phyloP scores from a whole-genome alignment of 106 monocot species.

The Phalaenopsis equestris region DNA sequence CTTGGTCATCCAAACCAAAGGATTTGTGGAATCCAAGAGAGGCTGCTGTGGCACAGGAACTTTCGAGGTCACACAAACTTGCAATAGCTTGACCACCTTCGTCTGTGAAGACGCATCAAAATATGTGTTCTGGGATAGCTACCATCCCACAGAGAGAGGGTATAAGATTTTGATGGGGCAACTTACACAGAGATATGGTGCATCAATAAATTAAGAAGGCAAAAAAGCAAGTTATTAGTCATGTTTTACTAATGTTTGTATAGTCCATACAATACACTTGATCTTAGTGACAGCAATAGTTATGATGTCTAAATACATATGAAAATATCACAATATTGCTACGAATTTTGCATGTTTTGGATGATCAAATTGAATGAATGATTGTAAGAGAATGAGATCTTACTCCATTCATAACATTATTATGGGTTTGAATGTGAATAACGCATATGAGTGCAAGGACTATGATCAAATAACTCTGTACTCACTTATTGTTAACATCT shows the following conservation, averaged over 20 bases:
- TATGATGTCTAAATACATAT: not conserved
- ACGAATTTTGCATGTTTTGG: too few relatives aligned
- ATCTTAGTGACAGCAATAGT: not conserved
- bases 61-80: slow-evolving; percentile 22
- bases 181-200: slow-evolving; percentile 16
- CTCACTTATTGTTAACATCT: too few relatives aligned
- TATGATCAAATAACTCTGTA: too few relatives aligned
- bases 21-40: slow-evolving; percentile 28
- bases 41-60: slow-evolving; percentile 49
- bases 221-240: not conserved
- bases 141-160: slow-evolving; percentile 32
- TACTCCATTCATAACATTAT: too few relatives aligned
- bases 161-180: slow-evolving; percentile 22
- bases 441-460: too few relatives aligned
- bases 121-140: slow-evolving; percentile 38
- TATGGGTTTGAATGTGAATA: too few relatives aligned
- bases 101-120: slow-evolving; percentile 28
- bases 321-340: too few relatives aligned
- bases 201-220: not conserved
- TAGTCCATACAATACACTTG: not conserved
- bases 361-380: too few relatives aligned
- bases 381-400: too few relatives aligned
- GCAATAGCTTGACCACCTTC: slow-evolving; percentile 24
- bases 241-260: not conserved
- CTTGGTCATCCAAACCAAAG: slow-evolving; percentile 3